phyloP scores from a whole-genome alignment of 768 basidiomycete genomes.

The Erythrobasidium yunnanense region DNA sequence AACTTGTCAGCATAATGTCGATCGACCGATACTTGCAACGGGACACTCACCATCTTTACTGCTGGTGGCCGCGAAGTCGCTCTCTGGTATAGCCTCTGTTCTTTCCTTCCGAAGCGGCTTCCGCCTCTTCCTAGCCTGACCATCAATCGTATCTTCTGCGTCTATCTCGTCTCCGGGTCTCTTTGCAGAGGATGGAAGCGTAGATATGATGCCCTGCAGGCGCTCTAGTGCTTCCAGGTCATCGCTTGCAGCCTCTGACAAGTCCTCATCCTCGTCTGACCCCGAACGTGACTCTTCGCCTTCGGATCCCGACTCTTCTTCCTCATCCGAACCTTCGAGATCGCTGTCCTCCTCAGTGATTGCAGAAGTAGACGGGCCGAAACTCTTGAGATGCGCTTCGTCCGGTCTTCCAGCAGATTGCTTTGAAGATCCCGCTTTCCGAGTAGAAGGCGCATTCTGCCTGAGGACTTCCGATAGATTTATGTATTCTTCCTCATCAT shows the following conservation, averaged over 20 bases:
- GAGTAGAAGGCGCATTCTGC: not conserved
- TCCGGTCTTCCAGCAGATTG: slow-evolving; percentile 1
- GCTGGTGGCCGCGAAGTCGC: slow-evolving; percentile 53
- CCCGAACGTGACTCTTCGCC: slow-evolving; percentile 56
- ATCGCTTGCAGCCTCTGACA: slow-evolving; percentile 36
- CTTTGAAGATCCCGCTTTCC: not conserved
- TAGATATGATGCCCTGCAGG: slow-evolving; percentile 61
- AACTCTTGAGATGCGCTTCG: slow-evolving; percentile 26
- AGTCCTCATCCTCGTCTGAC: slow-evolving; percentile 45
- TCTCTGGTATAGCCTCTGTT: slow-evolving; percentile 68
- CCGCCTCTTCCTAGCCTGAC: slow-evolving; percentile 44
- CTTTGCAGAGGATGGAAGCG: slow-evolving; percentile 64
- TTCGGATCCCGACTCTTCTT: slow-evolving; percentile 41
- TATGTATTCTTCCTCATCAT: slow-evolving; percentile 42
- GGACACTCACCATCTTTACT: slow-evolving; percentile 34
- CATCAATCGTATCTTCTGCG: slow-evolving; percentile 38
- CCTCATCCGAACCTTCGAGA: slow-evolving; percentile 37
- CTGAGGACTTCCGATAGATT: slow-evolving; percentile 43
- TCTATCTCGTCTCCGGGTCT: slow-evolving; percentile 45
- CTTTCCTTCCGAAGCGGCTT: slow-evolving; percentile 56
- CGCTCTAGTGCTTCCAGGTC: slow-evolving; percentile 48
- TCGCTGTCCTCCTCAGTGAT: slow-evolving; percentile 45
- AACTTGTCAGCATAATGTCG: not conserved
- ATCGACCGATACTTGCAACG: not conserved
- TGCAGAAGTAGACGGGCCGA: slow-evolving; percentile 28